A percentile compares a stretch with the other conserved stretches of the same genome.
Evolutionary conservation across 192 early-diverging fungal genomes (phyloP).

Genomic region (Backusella sp.): DNA sequence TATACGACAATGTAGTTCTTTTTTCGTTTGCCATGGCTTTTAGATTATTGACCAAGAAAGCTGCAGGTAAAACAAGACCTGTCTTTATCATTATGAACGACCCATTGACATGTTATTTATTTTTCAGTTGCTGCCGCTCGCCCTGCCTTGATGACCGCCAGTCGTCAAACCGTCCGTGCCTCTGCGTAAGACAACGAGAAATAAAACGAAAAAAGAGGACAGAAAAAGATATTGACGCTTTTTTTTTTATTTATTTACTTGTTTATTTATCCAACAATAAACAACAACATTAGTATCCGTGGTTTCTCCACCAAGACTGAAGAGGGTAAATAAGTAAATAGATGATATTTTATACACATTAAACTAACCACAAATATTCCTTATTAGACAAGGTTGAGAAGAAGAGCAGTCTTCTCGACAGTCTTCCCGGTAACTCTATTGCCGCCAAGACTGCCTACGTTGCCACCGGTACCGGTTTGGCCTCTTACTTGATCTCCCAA

Average conservation of each 20-base stretch:
- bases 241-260: not conserved
- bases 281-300: conserved; percentile 18
- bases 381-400: conserved; percentile 62
- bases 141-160: conserved; percentile 17
- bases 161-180: conserved; percentile 26
- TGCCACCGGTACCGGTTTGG: conserved; percentile 76
- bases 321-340: not conserved
- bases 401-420: conserved; percentile 87
- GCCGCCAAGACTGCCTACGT: conserved; percentile 89
- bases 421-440: conserved; percentile 86
- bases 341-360: not conserved
- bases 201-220: not conserved
- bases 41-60: conserved; percentile 32
- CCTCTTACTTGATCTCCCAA: conserved; percentile 90
- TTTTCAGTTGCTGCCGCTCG: conserved; percentile 21
- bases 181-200: conserved; percentile 9
- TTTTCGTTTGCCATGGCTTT: conserved; percentile 23
- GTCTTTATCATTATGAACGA: not conserved
- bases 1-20: not conserved
- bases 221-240: not conserved
- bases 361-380: conserved; percentile 9
- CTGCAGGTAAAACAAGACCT: conserved; percentile 22
- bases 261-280: not conserved
- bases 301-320: conserved; percentile 22
- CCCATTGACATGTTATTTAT: not conserved